phyloP scores from a whole-genome alignment of 1,284 basidiomycete genomes.

The Rhodotorula sp. region DNA sequence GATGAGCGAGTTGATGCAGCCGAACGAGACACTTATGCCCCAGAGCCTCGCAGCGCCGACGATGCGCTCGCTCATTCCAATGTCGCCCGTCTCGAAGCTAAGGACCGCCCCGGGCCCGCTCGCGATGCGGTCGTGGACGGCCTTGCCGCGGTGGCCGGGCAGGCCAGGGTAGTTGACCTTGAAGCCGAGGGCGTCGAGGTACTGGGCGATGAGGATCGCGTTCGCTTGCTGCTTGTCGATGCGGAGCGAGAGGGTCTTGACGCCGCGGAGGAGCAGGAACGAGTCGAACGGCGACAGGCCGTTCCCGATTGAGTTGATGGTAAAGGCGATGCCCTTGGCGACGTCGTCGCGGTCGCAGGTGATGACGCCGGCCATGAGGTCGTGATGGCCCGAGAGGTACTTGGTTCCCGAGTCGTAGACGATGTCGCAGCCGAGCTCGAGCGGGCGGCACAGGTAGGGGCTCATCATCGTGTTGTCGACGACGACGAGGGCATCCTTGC shows the following conservation, averaged over 20 bases:
- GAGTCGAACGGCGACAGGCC: conserved; percentile 93
- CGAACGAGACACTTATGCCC: conserved; percentile 98
- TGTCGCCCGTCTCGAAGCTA: conserved; percentile 91
- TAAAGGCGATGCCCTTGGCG: conserved; percentile 84
- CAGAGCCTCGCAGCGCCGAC: conserved; percentile 90
- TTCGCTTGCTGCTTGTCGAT: conserved; percentile 93
- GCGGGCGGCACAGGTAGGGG: conserved; percentile 92
- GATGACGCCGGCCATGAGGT: conserved; percentile 96
- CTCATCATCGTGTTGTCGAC: conserved; percentile 99
- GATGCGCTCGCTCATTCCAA: conserved; percentile 84
- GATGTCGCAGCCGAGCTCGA: conserved; percentile 93
- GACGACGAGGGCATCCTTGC: conserved; percentile 77
- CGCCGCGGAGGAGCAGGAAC: conserved; percentile 91
- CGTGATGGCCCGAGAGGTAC: conserved; percentile 96
- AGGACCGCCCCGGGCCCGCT: conserved; percentile 91
- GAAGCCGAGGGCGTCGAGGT: conserved; percentile 85
- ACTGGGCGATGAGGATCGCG: conserved; percentile 80
- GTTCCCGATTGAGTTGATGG: conserved; percentile 97
- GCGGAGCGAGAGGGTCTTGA: conserved; percentile 94
- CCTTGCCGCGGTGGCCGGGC: conserved; percentile 75
- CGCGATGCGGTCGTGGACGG: conserved; percentile 84
- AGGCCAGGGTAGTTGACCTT: conserved; percentile 93
- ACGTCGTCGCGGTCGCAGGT: conserved; percentile 89
- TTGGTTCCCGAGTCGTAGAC: conserved; percentile 99
- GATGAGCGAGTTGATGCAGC: conserved; percentile 96